Percentiles rank a stretch among this genome's conserved stretches.
Conservation (phyloP, 352 stramenopile genomes). For the Albugo candida region DNA sequence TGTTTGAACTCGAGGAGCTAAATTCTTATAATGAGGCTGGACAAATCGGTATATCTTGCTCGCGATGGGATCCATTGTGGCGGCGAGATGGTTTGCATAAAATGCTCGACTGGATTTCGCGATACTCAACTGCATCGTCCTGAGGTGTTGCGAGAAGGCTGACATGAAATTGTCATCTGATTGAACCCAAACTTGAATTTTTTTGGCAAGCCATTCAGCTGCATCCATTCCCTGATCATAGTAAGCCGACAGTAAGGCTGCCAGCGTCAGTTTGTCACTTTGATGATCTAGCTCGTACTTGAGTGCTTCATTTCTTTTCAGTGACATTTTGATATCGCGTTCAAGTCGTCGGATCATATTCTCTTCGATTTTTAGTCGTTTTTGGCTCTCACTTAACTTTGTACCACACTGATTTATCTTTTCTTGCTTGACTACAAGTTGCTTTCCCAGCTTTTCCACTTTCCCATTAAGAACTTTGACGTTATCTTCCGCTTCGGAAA, state of each 20-base stretch:
- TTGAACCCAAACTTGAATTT: too few relatives aligned
- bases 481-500: constrained; percentile 13
- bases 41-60: constrained; percentile 23
- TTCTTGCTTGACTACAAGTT: constrained; percentile 16
- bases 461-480: constrained; percentile 14
- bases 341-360: constrained; percentile 21
- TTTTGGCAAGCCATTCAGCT: too few relatives aligned
- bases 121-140: too few relatives aligned
- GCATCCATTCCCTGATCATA: constrained; percentile 43
- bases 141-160: too few relatives aligned
- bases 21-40: constrained; percentile 35
- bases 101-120: constrained; percentile 6
- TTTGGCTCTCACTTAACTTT: constrained; percentile 11
- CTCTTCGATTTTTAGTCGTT: constrained; percentile 15
- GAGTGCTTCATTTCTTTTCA: constrained; percentile 46
- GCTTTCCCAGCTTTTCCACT: constrained; percentile 12
- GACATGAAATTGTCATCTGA: too few relatives aligned
- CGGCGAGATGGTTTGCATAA: constrained; percentile 43
- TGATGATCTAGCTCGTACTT: constrained; percentile 24
- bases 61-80: constrained; percentile 37
- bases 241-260: constrained; percentile 48
- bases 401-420: constrained; percentile 12
- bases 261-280: constrained; percentile 40
- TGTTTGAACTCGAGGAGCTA: constrained; percentile 26
- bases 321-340: constrained; percentile 20